Base-by-base conservation (phyloP, 2,329 filamentous ascomycete species). In the Aspergillus arachidicola region DNA sequence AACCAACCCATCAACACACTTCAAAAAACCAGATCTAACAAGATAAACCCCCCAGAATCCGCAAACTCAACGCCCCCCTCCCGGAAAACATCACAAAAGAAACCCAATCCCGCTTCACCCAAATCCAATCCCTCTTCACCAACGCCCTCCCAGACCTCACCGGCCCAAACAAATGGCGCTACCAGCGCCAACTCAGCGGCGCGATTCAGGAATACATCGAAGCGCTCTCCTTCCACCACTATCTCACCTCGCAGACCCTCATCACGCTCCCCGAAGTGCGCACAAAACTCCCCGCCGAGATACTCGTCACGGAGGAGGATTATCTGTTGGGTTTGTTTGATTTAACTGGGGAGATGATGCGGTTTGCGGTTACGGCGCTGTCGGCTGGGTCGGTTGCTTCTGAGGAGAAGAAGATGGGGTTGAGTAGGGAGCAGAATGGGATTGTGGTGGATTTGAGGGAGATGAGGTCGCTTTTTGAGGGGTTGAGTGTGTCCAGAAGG, bases 141-240 rank as follows among this genome's bases (percentile, higher is more conserved):
- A 80, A 83, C 46, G 86, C 97, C 60, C 85, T 88, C 21, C 82
- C 86, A 1, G 94, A 98, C 68, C 83, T 97, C 6, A 85, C 90
- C 69, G 89, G 89, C 45, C 84, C 94, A 71, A 95, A 97, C 77
- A 86, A 91, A 10, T 88, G 92, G 79, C 91, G 95, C 62, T 99
- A 98, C 79, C 85, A 87, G 57, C 84, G 87, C 60, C 88, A 93
- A 59, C 89, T 97, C 67, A 91, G 90, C 26, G 80, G 83, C 53
- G 94, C 93, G 56, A 88, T 96, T 58, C 95, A 99, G 79, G 95
- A 99, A 79, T 95, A 93, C 73, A 91, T 97, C 77, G 95, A 99
- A 81, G 94, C 94, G 0, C 82, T 96, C 32, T 91, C 91, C 0
- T 97, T 99, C 76, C 85, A 90, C 64, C 89, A 97, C 78, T 99